Conservation (phyloP, 257 asterid genomes). For the Penstemon newberryi region DNA sequence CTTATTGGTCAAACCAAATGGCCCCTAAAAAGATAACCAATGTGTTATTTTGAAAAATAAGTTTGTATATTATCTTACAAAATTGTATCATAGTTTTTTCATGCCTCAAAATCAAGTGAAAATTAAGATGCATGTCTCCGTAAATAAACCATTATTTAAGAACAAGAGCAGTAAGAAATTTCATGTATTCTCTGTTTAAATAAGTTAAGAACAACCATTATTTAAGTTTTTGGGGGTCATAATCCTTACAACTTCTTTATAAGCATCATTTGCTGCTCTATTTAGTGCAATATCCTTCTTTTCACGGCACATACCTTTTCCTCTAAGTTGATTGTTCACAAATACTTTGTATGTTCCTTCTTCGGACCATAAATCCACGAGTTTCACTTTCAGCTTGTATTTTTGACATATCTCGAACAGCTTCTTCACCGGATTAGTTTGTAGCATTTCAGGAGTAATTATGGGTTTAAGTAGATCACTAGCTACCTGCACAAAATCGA, state of each 20-base stretch:
- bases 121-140: too few species aligned
- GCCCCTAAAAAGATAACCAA: too few species aligned
- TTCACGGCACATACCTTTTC: slow-evolving; percentile 63
- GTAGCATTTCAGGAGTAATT: slow-evolving; percentile 71
- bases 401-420: slow-evolving; percentile 76
- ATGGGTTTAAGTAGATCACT: slow-evolving; percentile 57
- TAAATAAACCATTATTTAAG: too few species aligned
- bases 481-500: slow-evolving; percentile 48
- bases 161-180: slow-evolving; percentile 2
- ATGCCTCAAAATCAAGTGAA: too few species aligned
- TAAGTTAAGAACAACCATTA: slow-evolving; percentile 18
- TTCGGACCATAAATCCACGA: slow-evolving; percentile 61
- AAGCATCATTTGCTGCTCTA: slow-evolving; percentile 80
- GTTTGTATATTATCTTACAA: too few species aligned
- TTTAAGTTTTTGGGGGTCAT: slow-evolving; percentile 26
- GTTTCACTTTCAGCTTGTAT: slow-evolving; percentile 54
- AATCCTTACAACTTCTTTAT: slow-evolving; percentile 47
- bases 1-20: too few species aligned
- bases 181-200: not conserved
- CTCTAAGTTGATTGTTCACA: slow-evolving; percentile 53
- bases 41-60: too few species aligned
- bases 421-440: slow-evolving; percentile 72
- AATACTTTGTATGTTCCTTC: slow-evolving; percentile 60
- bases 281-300: slow-evolving; percentile 75
- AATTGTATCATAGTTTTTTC: too few species aligned